Base-by-base conservation (phyloP, 305 asterid species). In the Ruellia speciosa region DNA sequence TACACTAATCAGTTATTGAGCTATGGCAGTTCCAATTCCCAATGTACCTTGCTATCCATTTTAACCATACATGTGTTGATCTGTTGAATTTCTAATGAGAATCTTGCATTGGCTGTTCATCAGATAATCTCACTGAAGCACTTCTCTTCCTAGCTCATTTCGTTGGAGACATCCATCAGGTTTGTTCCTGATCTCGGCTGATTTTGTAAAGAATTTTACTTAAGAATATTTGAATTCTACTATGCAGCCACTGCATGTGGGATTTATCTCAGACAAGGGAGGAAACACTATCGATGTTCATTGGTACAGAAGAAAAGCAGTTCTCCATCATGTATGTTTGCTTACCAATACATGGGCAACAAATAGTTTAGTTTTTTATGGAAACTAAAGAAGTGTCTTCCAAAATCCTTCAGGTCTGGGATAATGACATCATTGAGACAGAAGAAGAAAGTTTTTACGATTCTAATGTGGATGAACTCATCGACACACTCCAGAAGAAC, bases 131-230 rank as follows among this genome's bases (percentile, higher is more conserved):
- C 35, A 90, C 96, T 5, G 83, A 87, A 71, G 81, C 95, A 47
- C 87, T 87, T 35, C 81, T 84, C 47, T 90, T 87, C 76, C 79
- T 90, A n/a, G 79, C 97, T 43, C 95, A 90, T 77, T 84, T 79
- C 69, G 60, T 90, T 46, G 95, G 97, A 31, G 97, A 90, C 61
- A 78, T 90, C 48, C 96, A 86, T 68, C 97, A 86, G 90, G 95
- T 86, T 33, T 33, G 37, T 33, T 33, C 37, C 37, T 33, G n/a
- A 39, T 13, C 4, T 2, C 13, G 3, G 17, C 15, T 62, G 34
- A 40, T 50, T 68, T 43, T 46, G 50, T 33, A 16, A 11, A 18
- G 3, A 35, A 20, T 17, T 49, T 17, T 4, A 49, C 17, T 63
- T 6, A 39, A 12, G 9, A 33, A 9, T 20, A 39, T 20, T 14